Percentiles rank a stretch among this genome's conserved stretches.
These are phyloP conservation scores for Apiospora phragmitis DNA, from an alignment of 2,329 filamentous ascomycete species.

Conservation along the genomic window DNA sequence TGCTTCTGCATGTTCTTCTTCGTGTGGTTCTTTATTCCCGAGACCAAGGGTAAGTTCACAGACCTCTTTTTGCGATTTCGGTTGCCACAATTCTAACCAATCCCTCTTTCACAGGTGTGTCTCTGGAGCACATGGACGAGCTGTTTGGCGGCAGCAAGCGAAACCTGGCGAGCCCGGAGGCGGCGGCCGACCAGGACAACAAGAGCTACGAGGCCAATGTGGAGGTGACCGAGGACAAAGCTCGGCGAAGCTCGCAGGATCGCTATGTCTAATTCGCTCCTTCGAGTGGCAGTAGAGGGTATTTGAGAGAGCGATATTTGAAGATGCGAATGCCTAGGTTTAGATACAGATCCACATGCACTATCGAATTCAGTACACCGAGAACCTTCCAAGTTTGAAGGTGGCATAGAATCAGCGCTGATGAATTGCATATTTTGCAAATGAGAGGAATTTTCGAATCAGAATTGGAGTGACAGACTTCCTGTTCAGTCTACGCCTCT, in stretches of 20 bases:
- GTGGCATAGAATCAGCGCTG: too few species aligned
- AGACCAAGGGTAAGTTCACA: slow-evolving; percentile 32
- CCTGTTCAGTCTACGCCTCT: too few species aligned
- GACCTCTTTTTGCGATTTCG: neutral
- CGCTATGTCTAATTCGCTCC: neutral
- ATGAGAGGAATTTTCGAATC: too few species aligned
- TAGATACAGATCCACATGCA: neutral
- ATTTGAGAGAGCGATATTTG: neutral
- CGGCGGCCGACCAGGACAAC: neutral
- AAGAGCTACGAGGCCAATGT: slow-evolving; percentile 5
- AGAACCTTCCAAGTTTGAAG: too few species aligned
- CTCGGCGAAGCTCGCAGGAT: neutral
- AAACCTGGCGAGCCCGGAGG: neutral
- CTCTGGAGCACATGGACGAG: slow-evolving; percentile 61
- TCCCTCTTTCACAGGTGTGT: slow-evolving; percentile 49
- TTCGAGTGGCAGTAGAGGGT: neutral
- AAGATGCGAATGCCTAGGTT: neutral
- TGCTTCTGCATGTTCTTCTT: slow-evolving; percentile 62
- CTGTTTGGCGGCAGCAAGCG: slow-evolving; percentile 48
- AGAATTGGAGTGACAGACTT: too few species aligned
- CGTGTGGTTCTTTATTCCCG: slow-evolving; percentile 57
- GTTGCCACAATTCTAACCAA: neutral
- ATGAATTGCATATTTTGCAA: too few species aligned
- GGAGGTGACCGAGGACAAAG: slow-evolving; percentile 1
- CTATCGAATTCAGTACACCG: too few species aligned